Base-by-base conservation (phyloP, 1,139 yeast species). In the Yamadazyma atlantica region DNA sequence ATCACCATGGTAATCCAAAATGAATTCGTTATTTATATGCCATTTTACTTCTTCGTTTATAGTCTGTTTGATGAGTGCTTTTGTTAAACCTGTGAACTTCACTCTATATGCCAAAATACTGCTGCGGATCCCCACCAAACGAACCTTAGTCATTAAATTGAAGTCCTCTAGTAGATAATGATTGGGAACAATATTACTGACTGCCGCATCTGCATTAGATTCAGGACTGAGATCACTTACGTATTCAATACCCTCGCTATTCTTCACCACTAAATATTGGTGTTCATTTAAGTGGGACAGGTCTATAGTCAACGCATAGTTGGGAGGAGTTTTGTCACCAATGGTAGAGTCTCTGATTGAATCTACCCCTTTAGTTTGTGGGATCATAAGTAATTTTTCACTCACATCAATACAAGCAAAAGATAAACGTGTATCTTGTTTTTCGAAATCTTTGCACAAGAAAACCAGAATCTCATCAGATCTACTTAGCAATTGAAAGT, bases 11-110 rank as follows among this genome's bases (percentile, higher is more conserved):
- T 54, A 48, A 65, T 60, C 55, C 30, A 15, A 43, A 38, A 32
- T 58, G 50, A 8, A 54, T 4, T 63, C 58, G 1, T 78, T 49
- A 37, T 80, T 69, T 5, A 82, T 58, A 50, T 80, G 84, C 86
- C 92, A 87, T 58, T 87, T 88, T 0, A 86, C 74, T 56, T 89
- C 96, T 49, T 78, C 80, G n/a, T 69, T 65, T 2, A 79, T 66
- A 62, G 76, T 74, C 57, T 88, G 96, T 38, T 88, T 71, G 3
- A 85, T 58, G 27, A 87, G 67, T 0, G 95, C 84, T n/a, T 74
- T 60, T 49, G 82, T 81, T 8, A 34, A 31, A 5, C 19, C 17
- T 1, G 19, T 28, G 22, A 12, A 39, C 12, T 25, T 23, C 12
- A 39, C 15, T 10, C 38, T 40, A 28, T 40, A 42, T 3, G 84